A percentile compares a stretch with the other conserved stretches of the same genome.
Evolutionary conservation across 371 early-diverging fungal genomes (phyloP).

Genomic region (Fennellomyces sp.): DNA sequence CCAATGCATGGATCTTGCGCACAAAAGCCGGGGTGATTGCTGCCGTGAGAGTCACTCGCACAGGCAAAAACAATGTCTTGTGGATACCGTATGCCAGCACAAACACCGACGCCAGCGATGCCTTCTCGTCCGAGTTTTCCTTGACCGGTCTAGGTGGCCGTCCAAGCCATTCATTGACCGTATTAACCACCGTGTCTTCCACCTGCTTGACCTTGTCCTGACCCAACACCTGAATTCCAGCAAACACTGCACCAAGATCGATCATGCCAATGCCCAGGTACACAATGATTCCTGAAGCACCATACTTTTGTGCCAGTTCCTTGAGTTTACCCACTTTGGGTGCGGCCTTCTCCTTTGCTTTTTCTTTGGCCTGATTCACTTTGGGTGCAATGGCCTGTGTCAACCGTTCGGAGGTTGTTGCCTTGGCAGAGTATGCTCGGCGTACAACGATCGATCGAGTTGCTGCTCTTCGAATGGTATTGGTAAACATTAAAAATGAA

Average conservation of each 20-base stretch:
- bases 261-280: slow-evolving; percentile 45
- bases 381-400: neutral
- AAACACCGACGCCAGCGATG: slow-evolving; percentile 47
- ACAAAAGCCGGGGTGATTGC: slow-evolving; percentile 49
- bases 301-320: slow-evolving; percentile 42
- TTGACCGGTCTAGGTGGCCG: neutral
- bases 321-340: slow-evolving; percentile 32
- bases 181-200: slow-evolving; percentile 31
- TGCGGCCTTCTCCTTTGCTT: slow-evolving; percentile 22
- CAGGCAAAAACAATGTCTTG: slow-evolving; percentile 49
- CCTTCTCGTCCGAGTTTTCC: slow-evolving; percentile 14
- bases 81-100: slow-evolving; percentile 53
- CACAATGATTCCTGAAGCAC: slow-evolving; percentile 42
- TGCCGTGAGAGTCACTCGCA: slow-evolving; percentile 48
- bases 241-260: slow-evolving; percentile 39
- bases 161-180: slow-evolving; percentile 13
- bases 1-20: slow-evolving; percentile 40
- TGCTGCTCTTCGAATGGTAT: slow-evolving; percentile 1
- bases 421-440: neutral
- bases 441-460: neutral
- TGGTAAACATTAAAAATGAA: neutral
- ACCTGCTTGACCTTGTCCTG: slow-evolving; percentile 40
- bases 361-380: neutral
- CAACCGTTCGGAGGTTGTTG: neutral
- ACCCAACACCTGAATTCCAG: slow-evolving; percentile 40